These are phyloP conservation scores for Flaveria floridana DNA, from an alignment of 140 eudicot genomes.

Conservation along the genomic window DNA sequence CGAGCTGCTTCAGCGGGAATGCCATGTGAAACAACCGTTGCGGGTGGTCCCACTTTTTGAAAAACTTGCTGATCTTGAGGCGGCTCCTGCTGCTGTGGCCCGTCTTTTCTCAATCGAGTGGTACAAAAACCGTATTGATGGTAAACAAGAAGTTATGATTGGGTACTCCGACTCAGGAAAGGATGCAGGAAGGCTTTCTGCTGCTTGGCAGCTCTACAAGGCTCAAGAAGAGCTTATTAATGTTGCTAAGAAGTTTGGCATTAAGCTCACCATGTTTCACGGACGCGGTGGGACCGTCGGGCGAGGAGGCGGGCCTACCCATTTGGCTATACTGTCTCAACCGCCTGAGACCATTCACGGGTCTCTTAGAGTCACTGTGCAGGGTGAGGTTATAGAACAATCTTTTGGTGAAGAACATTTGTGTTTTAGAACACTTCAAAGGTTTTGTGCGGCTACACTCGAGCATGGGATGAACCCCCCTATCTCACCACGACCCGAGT, in stretches of 20 bases:
- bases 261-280: constrained; percentile 95
- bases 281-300: constrained; percentile 99
- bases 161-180: constrained; percentile 98
- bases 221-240: constrained; percentile 95
- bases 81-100: constrained; percentile 93
- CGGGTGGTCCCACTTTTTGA: constrained; percentile 96
- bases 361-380: constrained; percentile 94
- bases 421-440: constrained; percentile 93
- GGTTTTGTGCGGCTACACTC: constrained; percentile 94
- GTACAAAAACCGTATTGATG: constrained; percentile 79
- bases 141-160: constrained; percentile 97
- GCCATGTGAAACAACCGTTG: constrained; percentile 76
- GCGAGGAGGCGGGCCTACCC: constrained; percentile 99
- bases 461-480: constrained; percentile 99
- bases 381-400: constrained; percentile 97
- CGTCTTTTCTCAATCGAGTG: constrained; percentile 92
- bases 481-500: constrained; percentile 84
- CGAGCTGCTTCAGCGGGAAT: constrained; percentile 90
- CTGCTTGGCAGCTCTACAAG: constrained; percentile 96
- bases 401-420: constrained; percentile 96
- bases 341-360: constrained; percentile 96
- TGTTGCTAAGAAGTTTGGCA: constrained; percentile 79
- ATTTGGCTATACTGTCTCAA: constrained; percentile 93
- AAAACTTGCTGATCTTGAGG: constrained; percentile 82
- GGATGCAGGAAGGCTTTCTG: constrained; percentile 95